Percentiles rank a stretch among this genome's conserved stretches.
These are phyloP conservation scores for Cucumis melo DNA, from an alignment of 306 rosid genomes.

Conservation along the genomic window DNA sequence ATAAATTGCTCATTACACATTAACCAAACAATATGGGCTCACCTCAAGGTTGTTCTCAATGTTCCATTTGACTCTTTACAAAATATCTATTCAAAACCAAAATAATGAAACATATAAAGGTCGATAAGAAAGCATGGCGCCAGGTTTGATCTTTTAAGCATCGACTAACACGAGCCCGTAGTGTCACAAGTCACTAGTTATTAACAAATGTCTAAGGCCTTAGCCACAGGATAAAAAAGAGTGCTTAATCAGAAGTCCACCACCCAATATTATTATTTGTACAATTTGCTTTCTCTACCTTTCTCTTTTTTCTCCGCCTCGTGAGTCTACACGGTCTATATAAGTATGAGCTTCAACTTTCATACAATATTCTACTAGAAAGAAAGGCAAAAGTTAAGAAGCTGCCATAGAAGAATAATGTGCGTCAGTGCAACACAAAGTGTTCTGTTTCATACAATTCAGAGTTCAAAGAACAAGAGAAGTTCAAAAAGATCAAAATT, in stretches of 20 bases:
- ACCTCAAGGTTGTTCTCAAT: slow-evolving; percentile 13
- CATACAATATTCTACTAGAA: neutral
- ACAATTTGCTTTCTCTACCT: neutral
- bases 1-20: neutral
- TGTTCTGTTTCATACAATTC: neutral
- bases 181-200: neutral
- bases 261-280: slow-evolving; percentile 15
- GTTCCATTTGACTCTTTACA: slow-evolving; percentile 17
- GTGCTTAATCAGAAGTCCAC: slow-evolving; percentile 12
- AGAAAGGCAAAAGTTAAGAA: neutral
- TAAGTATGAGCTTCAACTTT: slow-evolving; percentile 1
- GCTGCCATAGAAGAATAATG: slow-evolving; percentile 15
- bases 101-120: slow-evolving; percentile 6
- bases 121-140: neutral
- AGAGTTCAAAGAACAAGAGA: slow-evolving; percentile 9
- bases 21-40: neutral
- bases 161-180: neutral
- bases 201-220: neutral
- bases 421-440: slow-evolving; percentile 14
- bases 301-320: neutral
- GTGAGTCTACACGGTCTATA: neutral
- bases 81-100: slow-evolving; percentile 13
- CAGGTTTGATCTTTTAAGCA: neutral
- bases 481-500: slow-evolving; percentile 17
- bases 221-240: neutral